These are phyloP conservation scores for Aureobasidium sp. DNA, from an alignment of 2,329 filamentous ascomycete genomes.

Conservation along the genomic window DNA sequence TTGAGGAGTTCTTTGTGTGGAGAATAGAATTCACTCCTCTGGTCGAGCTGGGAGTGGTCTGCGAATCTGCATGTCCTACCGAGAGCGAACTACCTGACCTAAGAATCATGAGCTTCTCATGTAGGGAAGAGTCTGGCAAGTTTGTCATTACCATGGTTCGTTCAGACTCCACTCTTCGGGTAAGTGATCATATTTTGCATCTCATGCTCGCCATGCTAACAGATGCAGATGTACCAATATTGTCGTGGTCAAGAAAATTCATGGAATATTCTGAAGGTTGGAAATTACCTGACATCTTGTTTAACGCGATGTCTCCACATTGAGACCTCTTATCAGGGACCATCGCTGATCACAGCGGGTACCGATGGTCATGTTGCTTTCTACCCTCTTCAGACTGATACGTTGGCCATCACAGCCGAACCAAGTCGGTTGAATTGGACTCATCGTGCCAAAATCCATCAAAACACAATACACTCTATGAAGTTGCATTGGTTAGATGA, in stretches of 20 bases:
- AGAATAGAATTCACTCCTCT: constrained; percentile 51
- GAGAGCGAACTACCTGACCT: constrained; percentile 57
- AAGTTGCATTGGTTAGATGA: constrained; percentile 29
- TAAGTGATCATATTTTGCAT: constrained; percentile 23
- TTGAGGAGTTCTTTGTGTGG: constrained; percentile 89
- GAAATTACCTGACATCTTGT: constrained; percentile 51
- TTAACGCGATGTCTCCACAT: constrained; percentile 55
- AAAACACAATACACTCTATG: constrained; percentile 67
- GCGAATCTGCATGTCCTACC: constrained; percentile 44
- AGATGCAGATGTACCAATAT: constrained; percentile 40
- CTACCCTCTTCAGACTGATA: constrained; percentile 38
- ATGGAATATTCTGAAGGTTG: constrained; percentile 24
- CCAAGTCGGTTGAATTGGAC: constrained; percentile 28
- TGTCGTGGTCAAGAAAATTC: constrained; percentile 17
- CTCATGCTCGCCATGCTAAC: background rate
- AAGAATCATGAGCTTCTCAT: constrained; percentile 72
- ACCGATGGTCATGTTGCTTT: constrained; percentile 73
- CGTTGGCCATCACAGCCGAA: background rate
- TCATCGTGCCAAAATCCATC: constrained; percentile 54
- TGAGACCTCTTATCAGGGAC: background rate
- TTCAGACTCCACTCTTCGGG: constrained; percentile 74
- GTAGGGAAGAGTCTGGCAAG: constrained; percentile 30
- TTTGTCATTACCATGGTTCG: constrained; percentile 63
- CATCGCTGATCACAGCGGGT: constrained; percentile 56
- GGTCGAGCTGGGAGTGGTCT: constrained; percentile 46